These are phyloP conservation scores for Backusella luteola DNA, from an alignment of 192 early-diverging fungal genomes.

Conservation along the genomic window DNA sequence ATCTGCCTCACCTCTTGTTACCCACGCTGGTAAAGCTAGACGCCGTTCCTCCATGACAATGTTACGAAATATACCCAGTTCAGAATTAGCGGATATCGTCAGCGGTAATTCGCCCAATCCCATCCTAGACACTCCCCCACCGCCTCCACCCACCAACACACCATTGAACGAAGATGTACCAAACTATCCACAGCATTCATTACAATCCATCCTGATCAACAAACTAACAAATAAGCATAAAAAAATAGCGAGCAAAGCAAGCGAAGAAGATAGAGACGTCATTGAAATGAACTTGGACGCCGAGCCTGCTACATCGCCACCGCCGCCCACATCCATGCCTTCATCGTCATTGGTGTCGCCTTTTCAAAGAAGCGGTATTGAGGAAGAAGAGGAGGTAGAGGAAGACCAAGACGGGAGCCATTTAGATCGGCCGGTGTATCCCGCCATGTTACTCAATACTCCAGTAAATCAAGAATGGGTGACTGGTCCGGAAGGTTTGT, in stretches of 20 bases:
- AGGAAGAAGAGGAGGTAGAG: not conserved
- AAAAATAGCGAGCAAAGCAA: not conserved
- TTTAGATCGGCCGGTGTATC: conserved; percentile 2
- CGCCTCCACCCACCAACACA: not conserved
- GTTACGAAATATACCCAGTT: conserved; percentile 36
- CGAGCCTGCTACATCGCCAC: not conserved
- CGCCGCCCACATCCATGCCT: not conserved
- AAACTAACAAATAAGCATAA: conserved; percentile 23
- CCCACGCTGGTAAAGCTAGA: conserved; percentile 6
- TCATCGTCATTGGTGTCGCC: not conserved
- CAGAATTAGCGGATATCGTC: conserved; percentile 38
- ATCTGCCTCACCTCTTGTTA: not conserved
- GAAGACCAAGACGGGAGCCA: not conserved
- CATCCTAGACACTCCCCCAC: conserved; percentile 19
- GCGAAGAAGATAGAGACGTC: conserved; percentile 25
- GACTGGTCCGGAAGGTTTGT: not conserved
- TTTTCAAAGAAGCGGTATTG: not conserved
- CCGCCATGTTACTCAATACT: conserved; percentile 8
- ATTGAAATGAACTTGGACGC: conserved; percentile 25
- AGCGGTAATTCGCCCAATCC: conserved; percentile 37
- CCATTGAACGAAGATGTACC: not conserved
- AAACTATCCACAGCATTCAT: conserved; percentile 10
- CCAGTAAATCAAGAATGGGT: not conserved
- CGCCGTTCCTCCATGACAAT: conserved; percentile 39
- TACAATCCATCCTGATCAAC: conserved; percentile 17